phyloP scores from a whole-genome alignment of 75 land plant species.

The Larix kaempferi region DNA sequence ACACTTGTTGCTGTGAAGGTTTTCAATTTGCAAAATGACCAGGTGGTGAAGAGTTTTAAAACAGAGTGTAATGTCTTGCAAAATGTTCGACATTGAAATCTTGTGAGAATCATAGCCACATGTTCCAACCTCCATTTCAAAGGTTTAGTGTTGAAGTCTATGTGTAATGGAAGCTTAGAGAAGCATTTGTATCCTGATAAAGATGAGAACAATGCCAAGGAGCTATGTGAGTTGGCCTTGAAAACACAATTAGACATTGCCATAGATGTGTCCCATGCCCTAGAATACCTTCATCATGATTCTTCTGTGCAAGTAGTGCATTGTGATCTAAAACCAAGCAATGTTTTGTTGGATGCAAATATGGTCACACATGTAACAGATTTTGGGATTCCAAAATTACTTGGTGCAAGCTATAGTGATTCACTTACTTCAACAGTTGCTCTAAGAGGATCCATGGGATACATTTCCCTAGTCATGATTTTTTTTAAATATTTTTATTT shows the following conservation, averaged over 20 bases:
- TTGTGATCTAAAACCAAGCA: conserved; percentile 13
- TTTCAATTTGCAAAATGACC: conserved; percentile 9
- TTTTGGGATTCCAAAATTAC: conserved; percentile 9
- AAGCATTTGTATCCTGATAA: conserved; percentile 13
- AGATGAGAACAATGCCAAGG: not conserved
- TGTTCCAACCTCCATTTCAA: conserved; percentile 12
- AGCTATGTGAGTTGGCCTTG: not conserved
- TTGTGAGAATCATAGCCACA: conserved; percentile 13
- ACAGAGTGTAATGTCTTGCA: conserved; percentile 15
- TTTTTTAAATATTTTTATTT: no score
- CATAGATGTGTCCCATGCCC: conserved; percentile 7
- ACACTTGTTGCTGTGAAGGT: conserved; percentile 20
- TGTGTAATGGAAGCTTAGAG: conserved; percentile 32
- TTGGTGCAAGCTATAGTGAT: not conserved
- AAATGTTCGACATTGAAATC: conserved; percentile 1
- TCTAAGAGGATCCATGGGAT: not conserved
- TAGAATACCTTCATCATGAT: conserved; percentile 15
- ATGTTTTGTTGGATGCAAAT: conserved; percentile 6
- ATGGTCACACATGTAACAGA: conserved; percentile 7
- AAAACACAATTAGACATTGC: not conserved
- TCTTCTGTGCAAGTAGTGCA: conserved; percentile 4
- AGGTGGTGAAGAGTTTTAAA: conserved; percentile 27
- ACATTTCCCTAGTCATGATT: not conserved
- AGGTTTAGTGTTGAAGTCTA: conserved; percentile 19
- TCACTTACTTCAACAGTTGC: not conserved